phyloP scores from a whole-genome alignment of 306 rosid genomes.

The Ormosia emarginata region DNA sequence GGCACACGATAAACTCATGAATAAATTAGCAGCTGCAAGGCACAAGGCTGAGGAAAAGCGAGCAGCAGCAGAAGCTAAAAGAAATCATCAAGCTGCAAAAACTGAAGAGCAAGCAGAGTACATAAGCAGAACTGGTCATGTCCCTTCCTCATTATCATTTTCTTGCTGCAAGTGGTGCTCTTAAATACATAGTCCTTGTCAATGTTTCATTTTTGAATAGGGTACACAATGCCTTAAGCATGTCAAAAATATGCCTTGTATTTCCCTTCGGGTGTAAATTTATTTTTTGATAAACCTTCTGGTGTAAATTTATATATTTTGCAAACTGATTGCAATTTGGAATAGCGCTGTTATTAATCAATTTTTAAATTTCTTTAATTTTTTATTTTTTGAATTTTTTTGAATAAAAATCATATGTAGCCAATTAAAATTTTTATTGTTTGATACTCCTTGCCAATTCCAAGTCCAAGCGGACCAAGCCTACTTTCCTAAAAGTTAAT shows the following conservation, averaged over 20 bases:
- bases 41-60: slow-evolving; percentile 90
- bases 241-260: slow-evolving; percentile 6
- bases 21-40: slow-evolving; percentile 73
- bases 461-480: too few species aligned
- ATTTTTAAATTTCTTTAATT: too few species aligned
- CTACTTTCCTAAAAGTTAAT: too few species aligned
- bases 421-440: too few species aligned
- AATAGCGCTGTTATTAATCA: too few species aligned
- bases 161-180: slow-evolving; percentile 73
- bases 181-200: slow-evolving; percentile 27
- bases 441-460: too few species aligned
- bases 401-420: too few species aligned
- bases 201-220: slow-evolving; percentile 2
- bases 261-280: slow-evolving; percentile 11
- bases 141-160: slow-evolving; percentile 60
- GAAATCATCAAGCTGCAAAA: slow-evolving; percentile 65
- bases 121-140: slow-evolving; percentile 75
- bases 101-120: slow-evolving; percentile 77
- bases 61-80: slow-evolving; percentile 76
- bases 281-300: too few species aligned
- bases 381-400: too few species aligned
- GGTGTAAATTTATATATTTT: too few species aligned
- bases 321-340: too few species aligned
- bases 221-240: slow-evolving; percentile 14
- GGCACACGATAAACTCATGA: slow-evolving; percentile 77